Conservation (phyloP, 441 rosid genomes). For the Viola pubescens region DNA sequence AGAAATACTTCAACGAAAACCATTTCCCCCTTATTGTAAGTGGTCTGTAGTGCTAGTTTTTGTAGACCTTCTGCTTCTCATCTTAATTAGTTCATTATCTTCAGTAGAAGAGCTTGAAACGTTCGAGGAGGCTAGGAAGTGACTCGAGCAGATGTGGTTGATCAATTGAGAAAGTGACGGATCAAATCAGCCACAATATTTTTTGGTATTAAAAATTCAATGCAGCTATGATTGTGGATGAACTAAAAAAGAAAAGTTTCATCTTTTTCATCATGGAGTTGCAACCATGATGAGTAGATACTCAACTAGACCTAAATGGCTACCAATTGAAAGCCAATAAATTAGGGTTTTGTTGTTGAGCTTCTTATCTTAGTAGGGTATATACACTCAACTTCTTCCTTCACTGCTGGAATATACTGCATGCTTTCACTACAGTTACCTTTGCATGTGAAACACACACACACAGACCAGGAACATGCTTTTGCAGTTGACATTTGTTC, state of each 20-base stretch:
- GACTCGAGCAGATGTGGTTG: neutral
- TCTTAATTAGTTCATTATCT: too few relatives aligned
- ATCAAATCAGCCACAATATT: neutral
- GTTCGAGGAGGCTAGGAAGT: too few relatives aligned
- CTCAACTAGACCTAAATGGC: constrained; percentile 19
- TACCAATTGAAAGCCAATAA: neutral
- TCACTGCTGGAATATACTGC: neutral
- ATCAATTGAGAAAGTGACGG: too few relatives aligned
- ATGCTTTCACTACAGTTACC: neutral
- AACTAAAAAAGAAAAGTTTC: constrained; percentile 4
- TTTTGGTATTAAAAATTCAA: constrained; percentile 12
- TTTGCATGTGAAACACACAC: constrained; percentile 1
- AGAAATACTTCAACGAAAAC: constrained; percentile 8
- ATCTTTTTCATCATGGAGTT: constrained; percentile 1
- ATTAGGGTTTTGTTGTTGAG: neutral
- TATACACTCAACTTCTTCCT: neutral
- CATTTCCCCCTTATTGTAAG: constrained; percentile 8
- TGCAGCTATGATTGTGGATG: constrained; percentile 17
- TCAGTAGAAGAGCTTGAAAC: too few relatives aligned
- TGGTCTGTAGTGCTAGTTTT: neutral
- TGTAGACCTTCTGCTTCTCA: constrained; percentile 3
- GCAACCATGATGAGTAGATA: constrained; percentile 25
- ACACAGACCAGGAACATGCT: neutral
- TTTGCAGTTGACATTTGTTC: neutral
- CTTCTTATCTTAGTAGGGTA: neutral